Conservation (phyloP, 1,284 basidiomycete genomes). For the Exobasidium rhododendri region DNA sequence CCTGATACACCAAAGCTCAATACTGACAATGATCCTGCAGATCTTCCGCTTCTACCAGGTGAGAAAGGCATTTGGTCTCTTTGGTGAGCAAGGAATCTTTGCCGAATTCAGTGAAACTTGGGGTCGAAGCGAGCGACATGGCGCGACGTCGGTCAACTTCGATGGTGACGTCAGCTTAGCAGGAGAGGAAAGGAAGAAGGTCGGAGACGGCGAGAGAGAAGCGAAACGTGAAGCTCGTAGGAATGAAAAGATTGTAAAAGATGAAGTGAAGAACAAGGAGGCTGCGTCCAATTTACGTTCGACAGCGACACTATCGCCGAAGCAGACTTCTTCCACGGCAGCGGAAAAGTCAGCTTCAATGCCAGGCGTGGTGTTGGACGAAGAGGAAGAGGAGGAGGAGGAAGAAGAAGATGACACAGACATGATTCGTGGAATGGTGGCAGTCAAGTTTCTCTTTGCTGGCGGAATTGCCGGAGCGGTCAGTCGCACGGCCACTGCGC, state of each 20-base stretch:
- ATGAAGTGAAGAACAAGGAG: slow-evolving; percentile 7
- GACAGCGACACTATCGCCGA: background rate
- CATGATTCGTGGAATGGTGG: slow-evolving; percentile 69
- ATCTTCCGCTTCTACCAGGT: slow-evolving; percentile 55
- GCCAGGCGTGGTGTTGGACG: background rate
- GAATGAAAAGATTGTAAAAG: slow-evolving; percentile 8
- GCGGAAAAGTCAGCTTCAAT: background rate
- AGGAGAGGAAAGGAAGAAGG: slow-evolving; percentile 44
- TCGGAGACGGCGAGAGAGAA: slow-evolving; percentile 31
- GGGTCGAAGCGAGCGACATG: slow-evolving; percentile 45
- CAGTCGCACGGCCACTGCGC: slow-evolving; percentile 91
- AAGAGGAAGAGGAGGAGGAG: slow-evolving; percentile 44
- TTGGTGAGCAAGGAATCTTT: slow-evolving; percentile 52
- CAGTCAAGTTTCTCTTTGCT: slow-evolving; percentile 83
- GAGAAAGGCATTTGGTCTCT: slow-evolving; percentile 51
- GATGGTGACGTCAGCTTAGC: slow-evolving; percentile 51
- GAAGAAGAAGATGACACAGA: slow-evolving; percentile 62
- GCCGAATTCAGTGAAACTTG: slow-evolving; percentile 47
- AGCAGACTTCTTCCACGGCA: background rate
- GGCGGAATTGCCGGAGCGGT: slow-evolving; percentile 95
- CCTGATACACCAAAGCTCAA: too few species aligned
- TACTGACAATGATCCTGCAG: too few species aligned
- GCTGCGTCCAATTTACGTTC: slow-evolving; percentile 7
- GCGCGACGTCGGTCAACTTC: slow-evolving; percentile 46
- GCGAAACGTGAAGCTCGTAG: slow-evolving; percentile 32